phyloP scores from a whole-genome alignment of 1,139 yeast genomes.

The Petasospora rhodanensis region DNA sequence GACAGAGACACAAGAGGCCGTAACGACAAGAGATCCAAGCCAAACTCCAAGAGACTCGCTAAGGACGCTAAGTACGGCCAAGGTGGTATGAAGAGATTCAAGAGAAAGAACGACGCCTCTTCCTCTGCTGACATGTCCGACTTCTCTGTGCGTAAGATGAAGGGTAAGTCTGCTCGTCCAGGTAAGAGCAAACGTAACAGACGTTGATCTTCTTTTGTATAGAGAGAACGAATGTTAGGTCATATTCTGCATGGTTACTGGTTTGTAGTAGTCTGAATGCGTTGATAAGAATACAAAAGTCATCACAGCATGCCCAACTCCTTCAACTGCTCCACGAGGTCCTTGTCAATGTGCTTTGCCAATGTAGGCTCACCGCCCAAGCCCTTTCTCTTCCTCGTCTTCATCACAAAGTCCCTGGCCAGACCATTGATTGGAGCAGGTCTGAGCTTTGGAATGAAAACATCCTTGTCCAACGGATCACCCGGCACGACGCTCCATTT shows the following conservation, averaged over 20 bases:
- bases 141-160: constrained; percentile 54
- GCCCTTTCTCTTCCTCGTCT: constrained; percentile 87
- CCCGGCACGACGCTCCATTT: constrained; percentile 87
- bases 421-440: constrained; percentile 69
- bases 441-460: constrained; percentile 60
- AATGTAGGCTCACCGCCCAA: constrained; percentile 73
- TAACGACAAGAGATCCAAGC: constrained; percentile 38
- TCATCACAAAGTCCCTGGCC: constrained; percentile 85
- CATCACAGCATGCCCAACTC: constrained; percentile 36
- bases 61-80: constrained; percentile 65
- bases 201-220: too few relatives aligned
- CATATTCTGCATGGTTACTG: too few relatives aligned
- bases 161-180: constrained; percentile 54
- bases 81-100: constrained; percentile 77
- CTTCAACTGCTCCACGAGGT: constrained; percentile 48
- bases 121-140: constrained; percentile 70
- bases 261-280: too few relatives aligned
- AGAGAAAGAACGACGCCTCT: constrained; percentile 68
- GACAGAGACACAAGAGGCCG: constrained; percentile 30
- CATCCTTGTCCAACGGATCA: constrained; percentile 72
- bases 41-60: constrained; percentile 60
- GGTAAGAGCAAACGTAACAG: constrained; percentile 86
- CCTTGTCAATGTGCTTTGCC: constrained; percentile 63
- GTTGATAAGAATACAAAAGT: too few relatives aligned
- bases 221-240: too few relatives aligned